Conservation (phyloP, 371 early-diverging fungal genomes). For the Rhizopus arrhizus region DNA sequence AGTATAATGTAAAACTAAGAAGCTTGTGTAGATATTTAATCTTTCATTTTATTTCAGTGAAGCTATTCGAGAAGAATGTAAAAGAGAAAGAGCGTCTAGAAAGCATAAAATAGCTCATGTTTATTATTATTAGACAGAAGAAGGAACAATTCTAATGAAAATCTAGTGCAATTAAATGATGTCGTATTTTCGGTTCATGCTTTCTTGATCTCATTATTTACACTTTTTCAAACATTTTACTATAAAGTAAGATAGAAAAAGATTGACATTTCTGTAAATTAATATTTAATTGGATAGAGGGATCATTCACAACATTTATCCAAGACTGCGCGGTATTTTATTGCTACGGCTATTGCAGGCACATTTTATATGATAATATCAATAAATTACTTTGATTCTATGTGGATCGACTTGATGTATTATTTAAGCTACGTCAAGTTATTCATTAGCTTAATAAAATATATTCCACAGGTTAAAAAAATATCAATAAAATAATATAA, state of each 20-base stretch:
- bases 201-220: slow-evolving; percentile 64
- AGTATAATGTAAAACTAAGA: background rate
- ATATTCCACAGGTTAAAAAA: slow-evolving; percentile 77
- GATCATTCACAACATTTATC: slow-evolving; percentile 51
- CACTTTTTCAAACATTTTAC: slow-evolving; percentile 70
- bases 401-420: slow-evolving; percentile 73
- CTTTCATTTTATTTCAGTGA: slow-evolving; percentile 69
- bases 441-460: slow-evolving; percentile 78
- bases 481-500: background rate
- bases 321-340: slow-evolving; percentile 35
- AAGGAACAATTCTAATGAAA: slow-evolving; percentile 69
- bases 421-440: slow-evolving; percentile 83
- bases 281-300: background rate
- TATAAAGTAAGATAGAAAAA: slow-evolving; percentile 62
- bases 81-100: background rate
- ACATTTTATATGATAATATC: slow-evolving; percentile 36
- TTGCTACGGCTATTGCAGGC: slow-evolving; percentile 44
- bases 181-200: slow-evolving; percentile 89
- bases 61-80: slow-evolving; percentile 74
- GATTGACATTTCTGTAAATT: background rate
- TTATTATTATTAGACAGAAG: slow-evolving; percentile 45
- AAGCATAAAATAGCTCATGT: too few relatives aligned
- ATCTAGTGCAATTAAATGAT: slow-evolving; percentile 85
- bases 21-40: slow-evolving; percentile 59
- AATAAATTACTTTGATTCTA: slow-evolving; percentile 30